Conservation (phyloP, 257 asterid species). For the Perilla frutescens region DNA sequence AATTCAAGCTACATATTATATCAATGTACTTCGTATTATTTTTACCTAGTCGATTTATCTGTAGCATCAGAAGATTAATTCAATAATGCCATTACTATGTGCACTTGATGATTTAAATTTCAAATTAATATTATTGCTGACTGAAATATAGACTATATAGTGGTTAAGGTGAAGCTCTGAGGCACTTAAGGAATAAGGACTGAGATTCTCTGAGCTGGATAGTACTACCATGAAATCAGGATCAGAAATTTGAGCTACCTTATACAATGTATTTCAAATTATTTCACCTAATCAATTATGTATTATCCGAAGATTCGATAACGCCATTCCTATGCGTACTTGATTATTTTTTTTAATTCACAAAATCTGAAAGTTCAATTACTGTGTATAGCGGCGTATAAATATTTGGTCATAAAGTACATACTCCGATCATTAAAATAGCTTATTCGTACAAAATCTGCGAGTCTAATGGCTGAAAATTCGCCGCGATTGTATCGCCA, state of each 20-base stretch:
- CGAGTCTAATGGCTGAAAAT: neutral
- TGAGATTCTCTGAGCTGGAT: too few species aligned
- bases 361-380: neutral
- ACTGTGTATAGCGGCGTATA: neutral
- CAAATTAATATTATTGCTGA: too few species aligned
- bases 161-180: too few species aligned
- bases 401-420: neutral
- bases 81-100: conserved; percentile 13
- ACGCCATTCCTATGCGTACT: neutral
- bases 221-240: too few species aligned
- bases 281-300: neutral
- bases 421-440: neutral
- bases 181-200: too few species aligned
- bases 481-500: neutral
- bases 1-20: conserved; percentile 11
- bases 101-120: neutral
- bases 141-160: too few species aligned
- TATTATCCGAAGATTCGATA: conserved; percentile 14
- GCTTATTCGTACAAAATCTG: neutral
- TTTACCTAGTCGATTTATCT: conserved; percentile 6
- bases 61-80: conserved; percentile 7
- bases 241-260: neutral
- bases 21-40: conserved; percentile 16
- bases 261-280: neutral
- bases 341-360: neutral